Conservation (phyloP, 768 basidiomycete genomes). For the Holtermannia corniformis region DNA sequence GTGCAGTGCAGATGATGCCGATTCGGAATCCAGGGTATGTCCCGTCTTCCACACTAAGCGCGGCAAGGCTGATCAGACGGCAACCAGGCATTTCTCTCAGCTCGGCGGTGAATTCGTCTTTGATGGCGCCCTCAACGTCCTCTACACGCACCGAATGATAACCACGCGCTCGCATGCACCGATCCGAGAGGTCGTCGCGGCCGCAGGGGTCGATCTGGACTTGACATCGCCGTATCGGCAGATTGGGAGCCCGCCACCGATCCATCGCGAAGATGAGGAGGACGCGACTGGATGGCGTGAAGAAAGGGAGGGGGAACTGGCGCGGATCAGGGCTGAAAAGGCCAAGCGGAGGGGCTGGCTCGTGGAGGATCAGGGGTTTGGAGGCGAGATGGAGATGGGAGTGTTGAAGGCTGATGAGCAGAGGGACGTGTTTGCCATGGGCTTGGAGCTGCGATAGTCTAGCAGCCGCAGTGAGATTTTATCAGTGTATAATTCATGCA, state of each 20-base stretch:
- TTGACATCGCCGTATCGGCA: constrained; percentile 34
- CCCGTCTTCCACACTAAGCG: not conserved
- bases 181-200: constrained; percentile 57
- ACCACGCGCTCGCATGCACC: constrained; percentile 63
- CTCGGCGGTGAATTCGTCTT: constrained; percentile 84
- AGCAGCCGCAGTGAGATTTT: not conserved
- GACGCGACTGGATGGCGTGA: constrained; percentile 37
- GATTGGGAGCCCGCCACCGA: constrained; percentile 25
- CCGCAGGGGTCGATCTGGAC: constrained; percentile 48
- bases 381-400: not conserved
- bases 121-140: constrained; percentile 52
- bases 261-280: constrained; percentile 18
- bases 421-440: constrained; percentile 6
- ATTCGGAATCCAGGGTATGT: constrained; percentile 47
- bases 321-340: constrained; percentile 39
- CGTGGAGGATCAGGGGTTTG: not conserved
- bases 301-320: constrained; percentile 41
- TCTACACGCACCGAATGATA: constrained; percentile 78
- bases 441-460: not conserved
- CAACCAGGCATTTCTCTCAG: constrained; percentile 47
- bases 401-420: constrained; percentile 9
- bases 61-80: not conserved
- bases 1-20: constrained; percentile 51
- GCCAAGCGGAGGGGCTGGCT: constrained; percentile 27
- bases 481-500: too few relatives aligned